phyloP scores from a whole-genome alignment of 768 basidiomycete species.

The Mycena albidolilacea region DNA sequence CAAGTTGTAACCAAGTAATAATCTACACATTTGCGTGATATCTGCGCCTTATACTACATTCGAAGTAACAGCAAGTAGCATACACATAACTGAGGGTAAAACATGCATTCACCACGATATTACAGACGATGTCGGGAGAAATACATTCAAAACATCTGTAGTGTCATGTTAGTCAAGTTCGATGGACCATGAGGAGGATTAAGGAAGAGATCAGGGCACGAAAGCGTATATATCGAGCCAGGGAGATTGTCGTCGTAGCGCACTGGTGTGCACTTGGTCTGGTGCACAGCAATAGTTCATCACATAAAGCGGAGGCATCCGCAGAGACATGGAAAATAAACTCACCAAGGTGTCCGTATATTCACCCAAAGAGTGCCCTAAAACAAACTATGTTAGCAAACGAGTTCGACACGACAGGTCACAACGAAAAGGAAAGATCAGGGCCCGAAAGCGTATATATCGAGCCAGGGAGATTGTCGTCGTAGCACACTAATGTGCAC shows the following conservation, averaged over 20 bases:
- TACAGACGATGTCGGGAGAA: no score
- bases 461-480: conserved; percentile 64
- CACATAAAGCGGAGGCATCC: conserved; percentile 26
- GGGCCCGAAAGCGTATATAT: conserved; percentile 68
- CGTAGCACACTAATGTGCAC: conserved; percentile 55
- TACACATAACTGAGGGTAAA: no score
- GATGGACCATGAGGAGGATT: not conserved
- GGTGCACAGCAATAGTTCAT: conserved; percentile 38
- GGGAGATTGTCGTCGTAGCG: conserved; percentile 32
- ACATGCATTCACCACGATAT: no score
- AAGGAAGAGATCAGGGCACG: conserved; percentile 31
- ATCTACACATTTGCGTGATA: no score
- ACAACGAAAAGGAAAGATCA: conserved; percentile 49
- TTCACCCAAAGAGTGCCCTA: not conserved
- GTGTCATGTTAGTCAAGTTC: not conserved
- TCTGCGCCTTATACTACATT: no score
- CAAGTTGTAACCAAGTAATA: not conserved
- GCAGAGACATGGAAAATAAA: not conserved
- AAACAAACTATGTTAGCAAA: conserved; percentile 4
- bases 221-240: conserved; percentile 37
- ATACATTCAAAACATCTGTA: no score
- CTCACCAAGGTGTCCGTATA: conserved; percentile 6
- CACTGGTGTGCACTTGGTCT: conserved; percentile 31
- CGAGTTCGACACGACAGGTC: not conserved
- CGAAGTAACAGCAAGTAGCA: no score